Evolutionary conservation across 2,329 filamentous ascomycete species (phyloP), one percentile per base, ranked within the genome.

Genomic region (Colletotrichum limetticola): DNA sequence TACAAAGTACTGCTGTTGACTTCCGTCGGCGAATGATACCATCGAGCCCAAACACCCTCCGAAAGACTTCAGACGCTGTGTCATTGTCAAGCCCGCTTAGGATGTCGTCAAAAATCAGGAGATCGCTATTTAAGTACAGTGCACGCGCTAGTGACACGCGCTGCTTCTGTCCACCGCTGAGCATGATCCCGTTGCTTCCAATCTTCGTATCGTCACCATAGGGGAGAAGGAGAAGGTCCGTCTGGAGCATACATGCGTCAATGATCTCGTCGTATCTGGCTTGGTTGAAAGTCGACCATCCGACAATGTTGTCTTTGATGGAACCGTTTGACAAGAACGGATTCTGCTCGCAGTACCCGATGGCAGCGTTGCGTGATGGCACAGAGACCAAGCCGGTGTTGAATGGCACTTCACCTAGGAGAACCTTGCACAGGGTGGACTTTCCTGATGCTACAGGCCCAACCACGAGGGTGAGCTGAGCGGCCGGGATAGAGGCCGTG

Each of bases 361-460:
- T 77, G 2, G 63, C 72, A 2, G 76, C 72, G 0, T 65, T 68
- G 0, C 73, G 69, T 0, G 78, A 73, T 4, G 72, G 73, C 1
- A 76, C 35, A 0, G 37, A 72, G 0, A 77, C 75, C 1, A 66
- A 70, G 0, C 79, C 79, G 1, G 74, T 77, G 19, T 66, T 74
- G 1, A 76, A 74, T 0, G 80, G 77, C 0, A 79, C 59, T 37
- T 81, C 80, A 1, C 80, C 80, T 0, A 81, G 74, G 0, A 87
- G 75, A 0, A 80, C 82, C 37, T 83, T 83, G 77, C 81, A 83
- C 0, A 85, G 75, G 0, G 84, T 82, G 0, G 83, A 83, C 68
- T 86, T 86, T 0, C 84, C 84, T 0, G 80, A 82, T 1, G 79
- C 84, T 5, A 85, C 78, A 0, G 83, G 83, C 0, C 84, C 84